phyloP scores from a whole-genome alignment of 176 grass and related monocot species.

The Luzula sylvatica region DNA sequence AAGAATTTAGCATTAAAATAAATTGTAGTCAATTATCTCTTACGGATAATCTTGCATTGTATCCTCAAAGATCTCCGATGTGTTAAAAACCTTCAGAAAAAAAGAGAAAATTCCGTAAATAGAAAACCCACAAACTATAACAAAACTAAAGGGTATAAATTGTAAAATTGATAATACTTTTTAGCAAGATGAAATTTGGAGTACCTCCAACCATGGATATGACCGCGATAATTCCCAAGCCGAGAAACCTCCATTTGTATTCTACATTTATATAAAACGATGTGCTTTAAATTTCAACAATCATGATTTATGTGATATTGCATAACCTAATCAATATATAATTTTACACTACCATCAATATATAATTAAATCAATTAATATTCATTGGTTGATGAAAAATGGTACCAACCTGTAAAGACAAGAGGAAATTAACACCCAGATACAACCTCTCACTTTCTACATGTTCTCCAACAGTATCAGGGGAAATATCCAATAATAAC shows the following conservation, averaged over 20 bases:
- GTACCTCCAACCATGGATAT: slow-evolving; percentile 60
- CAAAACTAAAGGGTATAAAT: neutral
- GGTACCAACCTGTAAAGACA: slow-evolving; percentile 49
- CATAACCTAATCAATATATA: slow-evolving; percentile 10
- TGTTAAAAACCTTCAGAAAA: slow-evolving; percentile 39
- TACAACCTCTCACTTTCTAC: slow-evolving; percentile 24
- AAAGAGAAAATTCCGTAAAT: neutral
- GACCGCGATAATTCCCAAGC: slow-evolving; percentile 53
- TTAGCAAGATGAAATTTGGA: neutral
- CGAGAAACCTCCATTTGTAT: slow-evolving; percentile 47
- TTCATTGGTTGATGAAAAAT: neutral
- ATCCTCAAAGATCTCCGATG: slow-evolving; percentile 54
- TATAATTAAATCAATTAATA: slow-evolving; percentile 1
- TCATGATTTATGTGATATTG: neutral
- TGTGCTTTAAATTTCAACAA: neutral
- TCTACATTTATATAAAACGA: slow-evolving; percentile 25
- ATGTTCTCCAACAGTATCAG: slow-evolving; percentile 25
- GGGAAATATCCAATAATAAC: slow-evolving; percentile 38
- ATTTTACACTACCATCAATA: neutral
- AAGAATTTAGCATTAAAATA: neutral
- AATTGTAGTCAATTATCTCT: slow-evolving; percentile 5
- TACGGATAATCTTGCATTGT: slow-evolving; percentile 61
- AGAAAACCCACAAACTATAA: neutral
- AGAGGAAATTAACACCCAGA: slow-evolving; percentile 35
- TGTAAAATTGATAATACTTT: neutral